Conservation (phyloP, 768 basidiomycete species). For the Phanerodontia chrysosporium region DNA sequence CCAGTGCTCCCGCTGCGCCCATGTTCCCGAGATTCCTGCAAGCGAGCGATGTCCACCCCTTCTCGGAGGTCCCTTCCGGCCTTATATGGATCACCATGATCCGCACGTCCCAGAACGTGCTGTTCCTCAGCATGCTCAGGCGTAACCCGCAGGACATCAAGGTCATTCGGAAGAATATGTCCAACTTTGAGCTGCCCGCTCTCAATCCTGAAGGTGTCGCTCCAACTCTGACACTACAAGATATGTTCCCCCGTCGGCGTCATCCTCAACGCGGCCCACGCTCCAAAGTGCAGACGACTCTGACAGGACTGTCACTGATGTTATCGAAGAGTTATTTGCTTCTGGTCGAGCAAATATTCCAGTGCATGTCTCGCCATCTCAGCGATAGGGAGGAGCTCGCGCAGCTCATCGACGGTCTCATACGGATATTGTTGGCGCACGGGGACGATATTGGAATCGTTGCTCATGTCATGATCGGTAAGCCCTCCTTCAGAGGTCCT, state of each 20-base stretch:
- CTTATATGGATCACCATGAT: conserved; percentile 58
- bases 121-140: conserved; percentile 61
- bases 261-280: conserved; percentile 6
- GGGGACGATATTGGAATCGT: conserved; percentile 75
- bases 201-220: conserved; percentile 27
- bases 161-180: conserved; percentile 59
- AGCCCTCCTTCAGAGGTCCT: neutral
- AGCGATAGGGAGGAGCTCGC: conserved; percentile 67
- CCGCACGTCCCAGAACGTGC: conserved; percentile 65
- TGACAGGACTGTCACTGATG: conserved; percentile 50
- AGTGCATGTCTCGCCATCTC: conserved; percentile 65
- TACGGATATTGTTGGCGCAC: conserved; percentile 62
- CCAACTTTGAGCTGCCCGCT: conserved; percentile 55
- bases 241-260: conserved; percentile 42
- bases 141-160: conserved; percentile 66
- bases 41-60: conserved; percentile 18
- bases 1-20: conserved; percentile 47
- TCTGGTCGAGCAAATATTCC: conserved; percentile 65
- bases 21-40: conserved; percentile 55
- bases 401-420: conserved; percentile 64
- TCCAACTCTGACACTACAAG: conserved; percentile 35
- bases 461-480: conserved; percentile 70
- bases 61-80: conserved; percentile 34
- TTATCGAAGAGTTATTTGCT: conserved; percentile 67
- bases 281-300: conserved; percentile 15